Conservation (phyloP, 805 yeast species). For the Myxozyma lipomycoides region DNA sequence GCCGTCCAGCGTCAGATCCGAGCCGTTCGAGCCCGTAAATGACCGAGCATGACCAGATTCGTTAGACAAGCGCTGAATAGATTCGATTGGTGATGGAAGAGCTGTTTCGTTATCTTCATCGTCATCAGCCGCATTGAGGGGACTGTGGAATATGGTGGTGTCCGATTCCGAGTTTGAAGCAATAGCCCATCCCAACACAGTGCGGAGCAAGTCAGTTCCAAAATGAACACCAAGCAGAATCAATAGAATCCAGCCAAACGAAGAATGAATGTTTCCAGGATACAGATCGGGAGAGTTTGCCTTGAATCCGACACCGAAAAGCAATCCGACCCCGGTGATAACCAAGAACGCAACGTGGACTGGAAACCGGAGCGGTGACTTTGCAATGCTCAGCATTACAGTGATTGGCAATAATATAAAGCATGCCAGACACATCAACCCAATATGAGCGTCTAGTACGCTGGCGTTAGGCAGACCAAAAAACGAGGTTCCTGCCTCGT, state of each 20-base stretch:
- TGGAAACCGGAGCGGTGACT: conserved; percentile 57
- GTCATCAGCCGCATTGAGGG: background rate
- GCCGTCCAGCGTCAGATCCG: conserved; percentile 17
- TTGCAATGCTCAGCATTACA: conserved; percentile 58
- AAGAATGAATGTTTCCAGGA: conserved; percentile 70
- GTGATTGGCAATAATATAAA: conserved; percentile 24
- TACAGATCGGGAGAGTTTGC: conserved; percentile 61
- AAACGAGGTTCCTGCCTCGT: conserved; percentile 30
- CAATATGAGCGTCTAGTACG: conserved; percentile 22
- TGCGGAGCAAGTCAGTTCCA: conserved; percentile 48
- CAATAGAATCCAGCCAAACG: conserved; percentile 59
- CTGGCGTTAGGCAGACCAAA: conserved; percentile 18
- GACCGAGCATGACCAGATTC: conserved; percentile 5
- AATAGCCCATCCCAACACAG: conserved; percentile 46
- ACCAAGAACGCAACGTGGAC: conserved; percentile 50
- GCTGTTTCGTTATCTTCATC: background rate
- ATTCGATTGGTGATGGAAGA: conserved; percentile 1
- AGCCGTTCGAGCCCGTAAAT: conserved; percentile 10
- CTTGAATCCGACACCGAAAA: conserved; percentile 50
- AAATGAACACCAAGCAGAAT: conserved; percentile 53
- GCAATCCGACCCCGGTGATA: conserved; percentile 48
- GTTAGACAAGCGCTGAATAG: conserved; percentile 4
- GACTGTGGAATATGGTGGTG: background rate
- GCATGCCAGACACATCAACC: conserved; percentile 25
- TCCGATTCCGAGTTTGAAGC: background rate